These are phyloP conservation scores for Pseudogymnoascus verrucosus DNA, from an alignment of 2,329 filamentous ascomycete genomes.

Conservation along the genomic window DNA sequence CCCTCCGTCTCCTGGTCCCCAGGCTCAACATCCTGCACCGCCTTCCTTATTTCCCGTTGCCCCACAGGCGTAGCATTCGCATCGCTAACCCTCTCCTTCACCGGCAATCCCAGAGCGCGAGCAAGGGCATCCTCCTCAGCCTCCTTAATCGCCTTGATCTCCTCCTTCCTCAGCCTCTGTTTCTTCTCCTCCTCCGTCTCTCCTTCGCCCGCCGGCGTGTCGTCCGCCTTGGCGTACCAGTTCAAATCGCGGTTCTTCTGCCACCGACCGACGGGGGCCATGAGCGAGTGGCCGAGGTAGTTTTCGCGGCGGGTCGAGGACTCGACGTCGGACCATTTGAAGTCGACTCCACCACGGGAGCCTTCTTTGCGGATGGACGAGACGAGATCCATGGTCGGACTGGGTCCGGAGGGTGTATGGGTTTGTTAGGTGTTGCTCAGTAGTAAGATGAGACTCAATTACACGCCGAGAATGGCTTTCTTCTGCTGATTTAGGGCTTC, in stretches of 20 bases:
- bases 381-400: constrained; percentile 72
- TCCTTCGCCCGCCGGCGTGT: constrained; percentile 41
- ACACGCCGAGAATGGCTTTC: neutral
- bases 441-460: neutral
- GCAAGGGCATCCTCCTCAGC: constrained; percentile 89
- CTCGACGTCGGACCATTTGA: constrained; percentile 94
- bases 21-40: constrained; percentile 37
- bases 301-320: constrained; percentile 78
- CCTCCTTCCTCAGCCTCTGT: constrained; percentile 60
- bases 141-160: constrained; percentile 76
- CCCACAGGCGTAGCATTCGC: constrained; percentile 63
- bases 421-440: neutral
- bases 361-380: constrained; percentile 85
- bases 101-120: constrained; percentile 69
- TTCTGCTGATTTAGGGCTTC: neutral
- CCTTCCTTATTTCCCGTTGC: constrained; percentile 49
- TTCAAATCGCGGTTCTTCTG: constrained; percentile 55
- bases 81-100: constrained; percentile 48
- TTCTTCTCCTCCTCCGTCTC: constrained; percentile 52
- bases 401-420: neutral
- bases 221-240: constrained; percentile 55
- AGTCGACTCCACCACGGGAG: constrained; percentile 87
- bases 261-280: constrained; percentile 69
- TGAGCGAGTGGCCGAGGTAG: constrained; percentile 65
- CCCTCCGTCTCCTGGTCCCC: constrained; percentile 23